Conservation (phyloP, 2,329 filamentous ascomycete species). For the Aureobasidium melanogenum region DNA sequence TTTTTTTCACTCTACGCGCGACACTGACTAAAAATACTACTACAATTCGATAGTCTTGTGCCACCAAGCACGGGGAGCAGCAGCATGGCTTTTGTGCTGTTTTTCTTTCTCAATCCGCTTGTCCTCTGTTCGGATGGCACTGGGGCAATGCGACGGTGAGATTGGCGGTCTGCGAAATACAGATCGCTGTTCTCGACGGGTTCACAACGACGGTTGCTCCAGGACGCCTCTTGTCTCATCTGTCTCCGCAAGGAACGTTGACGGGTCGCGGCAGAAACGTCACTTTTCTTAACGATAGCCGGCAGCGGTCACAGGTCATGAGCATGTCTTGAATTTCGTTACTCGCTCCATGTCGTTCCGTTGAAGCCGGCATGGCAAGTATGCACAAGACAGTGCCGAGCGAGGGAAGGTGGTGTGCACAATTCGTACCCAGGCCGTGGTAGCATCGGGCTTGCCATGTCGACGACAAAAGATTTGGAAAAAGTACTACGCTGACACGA, state of each 20-base stretch:
- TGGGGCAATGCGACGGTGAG: neutral
- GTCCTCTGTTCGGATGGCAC: neutral
- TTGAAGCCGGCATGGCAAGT: neutral
- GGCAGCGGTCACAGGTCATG: neutral
- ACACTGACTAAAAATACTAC: conserved; percentile 1
- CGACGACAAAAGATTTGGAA: neutral
- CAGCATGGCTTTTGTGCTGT: neutral
- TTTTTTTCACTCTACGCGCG: neutral
- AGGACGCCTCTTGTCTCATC: conserved; percentile 11
- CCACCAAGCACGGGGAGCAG: neutral
- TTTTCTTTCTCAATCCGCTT: neutral
- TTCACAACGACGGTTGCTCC: neutral
- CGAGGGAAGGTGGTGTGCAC: neutral
- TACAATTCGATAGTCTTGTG: conserved; percentile 7
- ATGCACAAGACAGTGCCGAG: conserved; percentile 5
- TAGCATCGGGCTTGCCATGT: neutral
- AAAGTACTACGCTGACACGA: conserved; percentile 4
- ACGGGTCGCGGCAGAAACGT: conserved; percentile 6
- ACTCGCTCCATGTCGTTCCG: neutral
- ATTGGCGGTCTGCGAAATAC: conserved; percentile 3
- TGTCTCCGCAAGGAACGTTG: conserved; percentile 7
- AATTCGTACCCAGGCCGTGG: neutral
- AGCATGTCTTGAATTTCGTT: neutral
- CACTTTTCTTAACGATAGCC: neutral
- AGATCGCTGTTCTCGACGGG: neutral